phyloP scores from a whole-genome alignment of 257 asterid genomes.

The Solanum chiquidenum region DNA sequence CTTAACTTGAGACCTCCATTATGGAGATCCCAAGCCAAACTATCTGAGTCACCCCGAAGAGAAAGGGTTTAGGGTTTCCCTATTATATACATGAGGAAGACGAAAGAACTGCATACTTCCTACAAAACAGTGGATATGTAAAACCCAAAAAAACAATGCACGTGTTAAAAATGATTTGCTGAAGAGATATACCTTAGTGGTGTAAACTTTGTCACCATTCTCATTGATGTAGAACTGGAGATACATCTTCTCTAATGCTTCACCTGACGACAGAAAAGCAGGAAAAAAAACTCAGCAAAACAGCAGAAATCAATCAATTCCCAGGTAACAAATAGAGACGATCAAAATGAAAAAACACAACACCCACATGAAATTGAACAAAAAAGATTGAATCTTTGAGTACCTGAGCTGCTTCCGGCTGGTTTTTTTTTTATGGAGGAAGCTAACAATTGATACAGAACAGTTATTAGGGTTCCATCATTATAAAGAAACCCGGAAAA shows the following conservation, averaged over 20 bases:
- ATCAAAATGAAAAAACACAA: background rate
- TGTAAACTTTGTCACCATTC: conserved; percentile 51
- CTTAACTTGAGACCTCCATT: background rate
- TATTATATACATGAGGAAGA: background rate
- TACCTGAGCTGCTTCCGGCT: background rate
- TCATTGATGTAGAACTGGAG: conserved; percentile 50
- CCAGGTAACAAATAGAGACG: background rate
- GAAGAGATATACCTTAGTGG: conserved; percentile 34
- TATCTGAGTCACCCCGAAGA: background rate
- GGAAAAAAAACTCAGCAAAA: background rate
- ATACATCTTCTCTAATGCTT: conserved; percentile 20
- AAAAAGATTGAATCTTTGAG: background rate
- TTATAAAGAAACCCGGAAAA: background rate
- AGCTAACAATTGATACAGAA: background rate
- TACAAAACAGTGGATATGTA: background rate
- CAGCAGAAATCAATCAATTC: background rate
- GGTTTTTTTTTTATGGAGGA: background rate
- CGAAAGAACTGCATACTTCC: background rate
- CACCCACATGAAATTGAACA: background rate
- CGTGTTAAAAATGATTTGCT: background rate
- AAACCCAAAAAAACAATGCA: background rate
- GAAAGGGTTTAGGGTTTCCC: background rate
- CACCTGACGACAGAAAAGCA: background rate
- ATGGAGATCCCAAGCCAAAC: background rate
- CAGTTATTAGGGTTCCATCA: background rate